Evolutionary conservation across 176 grass and related monocot genomes (phyloP), one percentile per base, ranked within the genome.

Genomic region (Poa pratensis): DNA sequence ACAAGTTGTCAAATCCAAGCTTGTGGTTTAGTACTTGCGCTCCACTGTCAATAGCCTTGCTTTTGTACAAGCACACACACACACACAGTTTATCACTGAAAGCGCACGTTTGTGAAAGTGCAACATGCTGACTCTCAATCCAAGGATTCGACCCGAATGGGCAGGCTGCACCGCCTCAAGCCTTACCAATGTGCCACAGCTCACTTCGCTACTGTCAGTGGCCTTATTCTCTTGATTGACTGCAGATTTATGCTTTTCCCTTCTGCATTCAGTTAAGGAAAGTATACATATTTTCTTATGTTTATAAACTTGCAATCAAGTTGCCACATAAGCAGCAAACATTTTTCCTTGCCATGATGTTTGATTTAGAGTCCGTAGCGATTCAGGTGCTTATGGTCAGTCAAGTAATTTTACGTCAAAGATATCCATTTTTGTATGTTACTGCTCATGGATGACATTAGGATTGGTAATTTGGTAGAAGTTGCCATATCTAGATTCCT

Each of bases 311-410:
- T 72, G 28, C 9, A 63, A 80, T 63, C 52, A 78, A 73, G 22
- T 78, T 58, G 75, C 60, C 37, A 64, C 17, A 54, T 83, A 79
- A 30, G 73, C 17, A 76, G 18, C 24, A 62, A 83, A 49, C 46
- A 59, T 52, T 18, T 18, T 65, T 10, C 22, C 19, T 48, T 82
- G 18, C 32, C 22, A 53, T 72, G 30, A 50, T 83, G 40, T 60
- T 46, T 14, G 39, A 58, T 52, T 34, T 68, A 16, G 19, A 39
- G 79, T 66, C 13, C 24, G 17, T 80, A n/a, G 40, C 11, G 37
- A 66, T 80, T 49, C 39, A 27, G 18, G 42, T 80, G 42, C 13
- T 69, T 80, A n/a, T 80, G n/a, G 40, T 32, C 59, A 79, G 35
- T 63, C 27, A 37, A 69, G 62, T 68, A 65, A 81, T 68, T 78